Conservation (phyloP, 2,329 filamentous ascomycete genomes). For the Fonsecaea monophora region DNA sequence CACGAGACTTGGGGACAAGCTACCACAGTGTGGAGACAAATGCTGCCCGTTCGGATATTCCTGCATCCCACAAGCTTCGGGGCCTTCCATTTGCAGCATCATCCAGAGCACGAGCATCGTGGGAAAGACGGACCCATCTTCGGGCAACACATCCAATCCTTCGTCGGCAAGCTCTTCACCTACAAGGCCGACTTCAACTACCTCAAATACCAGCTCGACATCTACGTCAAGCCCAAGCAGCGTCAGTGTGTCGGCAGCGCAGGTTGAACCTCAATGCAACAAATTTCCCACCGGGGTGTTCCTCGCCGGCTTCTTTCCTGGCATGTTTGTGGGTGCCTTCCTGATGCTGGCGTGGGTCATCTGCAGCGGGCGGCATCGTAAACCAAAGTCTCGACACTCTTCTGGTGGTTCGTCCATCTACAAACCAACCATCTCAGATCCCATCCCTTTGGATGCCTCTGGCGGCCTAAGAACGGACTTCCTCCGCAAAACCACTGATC, state of each 20-base stretch:
- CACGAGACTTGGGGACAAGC: slow-evolving; percentile 48
- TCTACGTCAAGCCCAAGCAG: slow-evolving; percentile 31
- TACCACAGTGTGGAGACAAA: slow-evolving; percentile 50
- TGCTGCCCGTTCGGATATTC: slow-evolving; percentile 58
- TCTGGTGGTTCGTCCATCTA: slow-evolving; percentile 30
- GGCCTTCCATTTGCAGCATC: slow-evolving; percentile 31
- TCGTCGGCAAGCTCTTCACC: slow-evolving; percentile 27
- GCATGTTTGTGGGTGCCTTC: slow-evolving; percentile 56
- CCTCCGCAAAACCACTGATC: slow-evolving; percentile 50
- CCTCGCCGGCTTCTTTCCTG: slow-evolving; percentile 55
- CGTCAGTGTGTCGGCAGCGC: slow-evolving; percentile 37
- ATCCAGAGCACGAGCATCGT: slow-evolving; percentile 37
- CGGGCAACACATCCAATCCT: slow-evolving; percentile 32
- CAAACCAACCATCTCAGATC: slow-evolving; percentile 39
- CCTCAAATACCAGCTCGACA: slow-evolving; percentile 30
- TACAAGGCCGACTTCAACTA: slow-evolving; percentile 32
- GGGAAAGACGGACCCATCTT: slow-evolving; percentile 34
- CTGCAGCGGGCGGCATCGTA: slow-evolving; percentile 45
- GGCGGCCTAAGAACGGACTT: slow-evolving; percentile 47
- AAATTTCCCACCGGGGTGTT: slow-evolving; percentile 52
- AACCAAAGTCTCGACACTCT: slow-evolving; percentile 28
- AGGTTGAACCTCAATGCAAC: slow-evolving; percentile 43
- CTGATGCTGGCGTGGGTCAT: slow-evolving; percentile 59
- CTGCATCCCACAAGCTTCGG: slow-evolving; percentile 43
- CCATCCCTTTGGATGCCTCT: slow-evolving; percentile 37